Base-by-base conservation (phyloP, 192 early-diverging fungal species). In the Coemansia asiatica region DNA sequence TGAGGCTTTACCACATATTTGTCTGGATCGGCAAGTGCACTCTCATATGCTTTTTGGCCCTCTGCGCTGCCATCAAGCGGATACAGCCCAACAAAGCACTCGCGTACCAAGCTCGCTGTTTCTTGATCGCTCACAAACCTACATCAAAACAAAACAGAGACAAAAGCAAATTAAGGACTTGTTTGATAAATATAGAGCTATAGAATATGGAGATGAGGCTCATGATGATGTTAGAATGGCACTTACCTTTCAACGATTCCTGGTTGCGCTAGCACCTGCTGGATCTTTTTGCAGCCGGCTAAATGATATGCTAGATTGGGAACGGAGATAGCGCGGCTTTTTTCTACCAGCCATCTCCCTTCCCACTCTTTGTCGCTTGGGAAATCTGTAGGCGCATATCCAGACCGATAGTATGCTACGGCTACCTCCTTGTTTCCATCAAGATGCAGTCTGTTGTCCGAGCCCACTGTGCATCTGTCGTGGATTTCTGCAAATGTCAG, bases 201-300 rank as follows among this genome's bases (percentile, higher is more conserved):
- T n/a, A n/a, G n/a, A n/a, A n/a, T n/a, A n/a, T n/a, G n/a, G n/a
- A n/a, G n/a, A n/a, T n/a, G n/a, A n/a, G n/a, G n/a, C n/a, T n/a
- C n/a, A n/a, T n/a, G 4, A 33, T 8, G 31, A 3, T 33, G 31
- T 8, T 44, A 16, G 1, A 12, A 16, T 13, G 40, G 40, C 40
- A 44, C 60, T 72, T 89, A 95, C 74, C 87, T 85, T 70, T 98
- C 95, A 10, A 98, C 69, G 36, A 89, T 73, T 25, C 91, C 90
- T 0, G 94, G 88, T 6, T 83, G 70, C 0, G 95, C 89, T 22
- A 98, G 72, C 9, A 97, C 90, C 71, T 98, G 95, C 71, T 98
- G 96, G 9, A 96, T 86, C 67, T 98, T 98, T 74, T 98, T 98
- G 40, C 91, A 85, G n/a, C 96, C 96, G 7, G 90, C 90, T 23